Base-by-base conservation (phyloP, 73 alveolate genomes). In the Paramecium primaurelia region DNA sequence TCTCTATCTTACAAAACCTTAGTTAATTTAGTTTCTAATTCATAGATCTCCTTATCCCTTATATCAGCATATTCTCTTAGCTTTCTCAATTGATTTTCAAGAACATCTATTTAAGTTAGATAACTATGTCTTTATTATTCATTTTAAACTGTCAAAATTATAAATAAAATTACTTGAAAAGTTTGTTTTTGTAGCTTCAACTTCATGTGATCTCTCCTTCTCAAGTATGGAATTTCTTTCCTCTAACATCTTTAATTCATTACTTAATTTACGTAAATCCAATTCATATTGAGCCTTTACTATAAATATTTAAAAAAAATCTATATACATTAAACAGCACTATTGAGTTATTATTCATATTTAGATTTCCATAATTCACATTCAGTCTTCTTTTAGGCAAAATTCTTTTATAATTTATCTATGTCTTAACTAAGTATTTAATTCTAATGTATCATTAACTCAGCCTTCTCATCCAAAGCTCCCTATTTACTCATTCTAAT, bases 311-410 rank as follows among this genome's bases (percentile, higher is more conserved):
- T 32, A 44, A n/a, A 40, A n/a, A 40, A 45, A n/a, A n/a, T 32
- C 32, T 37, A 75, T 4, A 80, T 80, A 80, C 91, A 44, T 47
- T 80, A 80, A 49, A 80, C 91, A 0, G 91, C 71, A 44, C 64
- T 42, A 25, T 80, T 80, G 9, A 80, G 73, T 14, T 80, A 16
- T 25, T 80, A 25, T 26, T 80, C 91, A 20, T 80, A 80, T 36
- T 80, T 80, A 22, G 71, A 32, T 22, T 80, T 80, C 91, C 91
- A 80, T 20, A 80, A 49, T 49, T 80, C 91, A 47, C 91, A 80
- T 20, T 80, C 91, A 26, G 91, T 80, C 49, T 80, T 80, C 75
- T 80, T 80, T 80, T 80, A 49, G n/a, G 91, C 91, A 80, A 44
- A 80, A 14, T 47, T 45, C 58, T 80, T 80, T 47, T 80, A 26